A percentile compares a stretch with the other conserved stretches of the same genome.
Evolutionary conservation across 192 early-diverging fungal species (phyloP).

Genomic region (Coemansia sp.): DNA sequence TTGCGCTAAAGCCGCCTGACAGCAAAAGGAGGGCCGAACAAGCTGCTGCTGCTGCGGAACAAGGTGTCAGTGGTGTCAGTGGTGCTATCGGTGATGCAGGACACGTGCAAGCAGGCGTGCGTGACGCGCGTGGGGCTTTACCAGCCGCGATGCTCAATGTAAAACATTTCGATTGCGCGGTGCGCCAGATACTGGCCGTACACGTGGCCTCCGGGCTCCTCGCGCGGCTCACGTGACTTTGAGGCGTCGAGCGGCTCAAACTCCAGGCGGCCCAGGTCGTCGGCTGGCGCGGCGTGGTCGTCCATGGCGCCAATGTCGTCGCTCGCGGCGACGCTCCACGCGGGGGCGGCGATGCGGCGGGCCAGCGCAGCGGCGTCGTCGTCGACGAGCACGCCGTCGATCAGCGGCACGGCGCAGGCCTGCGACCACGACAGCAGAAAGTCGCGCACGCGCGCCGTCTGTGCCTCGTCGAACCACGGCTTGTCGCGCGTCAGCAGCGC

Average conservation of each 20-base stretch:
- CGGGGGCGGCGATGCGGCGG: conserved; percentile 6
- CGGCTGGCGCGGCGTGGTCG: not conserved
- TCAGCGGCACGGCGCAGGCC: conserved; percentile 28
- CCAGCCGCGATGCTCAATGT: conserved; percentile 57
- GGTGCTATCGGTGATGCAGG: no score
- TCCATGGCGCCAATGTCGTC: conserved; percentile 1
- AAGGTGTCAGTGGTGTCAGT: not conserved
- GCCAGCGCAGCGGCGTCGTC: conserved; percentile 11
- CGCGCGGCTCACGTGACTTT: not conserved
- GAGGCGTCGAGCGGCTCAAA: not conserved
- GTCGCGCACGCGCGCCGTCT: conserved; percentile 30
- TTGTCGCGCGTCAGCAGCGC: conserved; percentile 35
- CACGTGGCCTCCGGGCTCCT: not conserved
- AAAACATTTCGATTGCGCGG: conserved; percentile 55
- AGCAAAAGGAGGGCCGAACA: no score
- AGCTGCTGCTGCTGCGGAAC: not conserved
- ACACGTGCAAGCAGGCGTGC: no score
- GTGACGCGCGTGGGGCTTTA: conserved; percentile 7
- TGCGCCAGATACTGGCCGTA: conserved; percentile 52
- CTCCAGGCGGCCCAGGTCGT: not conserved
- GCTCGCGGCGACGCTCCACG: conserved; percentile 25
- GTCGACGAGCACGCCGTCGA: conserved; percentile 38
- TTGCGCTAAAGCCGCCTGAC: no score
- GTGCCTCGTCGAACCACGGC: conserved; percentile 42
- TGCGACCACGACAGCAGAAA: conserved; percentile 45